Evolutionary conservation across 2,329 filamentous ascomycete species (phyloP).

Genomic region (Raffaelea arxii): DNA sequence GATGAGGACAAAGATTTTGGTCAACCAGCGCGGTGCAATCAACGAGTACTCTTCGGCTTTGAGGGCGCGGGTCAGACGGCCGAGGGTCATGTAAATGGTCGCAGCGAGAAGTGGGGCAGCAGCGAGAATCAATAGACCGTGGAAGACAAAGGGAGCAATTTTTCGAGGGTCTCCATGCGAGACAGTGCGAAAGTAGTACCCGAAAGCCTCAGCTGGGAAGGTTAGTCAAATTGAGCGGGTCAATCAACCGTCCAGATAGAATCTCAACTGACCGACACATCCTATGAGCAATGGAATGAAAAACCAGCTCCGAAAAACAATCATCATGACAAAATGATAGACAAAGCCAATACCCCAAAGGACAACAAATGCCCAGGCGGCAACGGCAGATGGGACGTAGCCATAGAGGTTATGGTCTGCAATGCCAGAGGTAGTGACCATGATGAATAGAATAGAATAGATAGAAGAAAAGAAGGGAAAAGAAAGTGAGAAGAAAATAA

Average conservation of each 20-base stretch:
- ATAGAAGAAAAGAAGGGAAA: not conserved
- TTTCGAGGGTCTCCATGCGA: not conserved
- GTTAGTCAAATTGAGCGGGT: not conserved
- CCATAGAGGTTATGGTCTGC: not conserved
- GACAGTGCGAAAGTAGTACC: not conserved
- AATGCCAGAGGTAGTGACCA: not conserved
- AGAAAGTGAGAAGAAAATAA: not conserved
- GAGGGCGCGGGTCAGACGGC: slow-evolving; percentile 4
- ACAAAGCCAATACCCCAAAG: not conserved
- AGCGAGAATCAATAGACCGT: not conserved
- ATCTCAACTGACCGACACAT: not conserved
- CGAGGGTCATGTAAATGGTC: slow-evolving; percentile 7
- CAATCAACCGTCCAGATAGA: too few species aligned
- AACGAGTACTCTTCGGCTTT: slow-evolving; percentile 1
- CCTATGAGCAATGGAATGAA: not conserved
- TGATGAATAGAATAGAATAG: not conserved
- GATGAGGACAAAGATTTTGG: slow-evolving; percentile 9
- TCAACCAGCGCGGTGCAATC: slow-evolving; percentile 5
- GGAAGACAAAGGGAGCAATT: not conserved
- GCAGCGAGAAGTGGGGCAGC: slow-evolving; percentile 2
- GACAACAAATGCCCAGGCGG: not conserved
- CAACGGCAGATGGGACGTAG: not conserved
- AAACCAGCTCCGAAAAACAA: not conserved
- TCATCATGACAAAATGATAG: not conserved
- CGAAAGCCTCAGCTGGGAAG: not conserved